phyloP scores from a whole-genome alignment of 768 basidiomycete genomes.

The Rubroboletus satanas region DNA sequence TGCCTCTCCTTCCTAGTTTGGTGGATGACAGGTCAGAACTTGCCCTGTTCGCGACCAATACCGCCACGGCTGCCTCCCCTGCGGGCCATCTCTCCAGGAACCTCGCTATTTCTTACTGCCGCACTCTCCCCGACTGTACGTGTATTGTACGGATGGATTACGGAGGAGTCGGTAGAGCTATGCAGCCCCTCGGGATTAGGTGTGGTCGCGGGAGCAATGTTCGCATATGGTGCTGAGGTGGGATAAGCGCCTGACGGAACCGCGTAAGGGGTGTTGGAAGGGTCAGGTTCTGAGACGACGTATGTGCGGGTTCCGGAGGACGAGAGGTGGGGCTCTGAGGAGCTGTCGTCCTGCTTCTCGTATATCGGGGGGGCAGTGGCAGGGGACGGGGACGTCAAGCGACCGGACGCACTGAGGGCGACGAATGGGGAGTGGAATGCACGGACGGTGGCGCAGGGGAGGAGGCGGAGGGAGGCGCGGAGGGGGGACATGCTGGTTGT shows the following conservation, averaged over 20 bases:
- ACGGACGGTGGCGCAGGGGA: slow-evolving; percentile 30
- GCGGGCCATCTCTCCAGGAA: slow-evolving; percentile 45
- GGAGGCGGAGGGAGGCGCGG: background rate
- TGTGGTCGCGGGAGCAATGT: slow-evolving; percentile 39
- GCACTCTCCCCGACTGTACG: slow-evolving; percentile 43
- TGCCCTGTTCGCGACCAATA: slow-evolving; percentile 32
- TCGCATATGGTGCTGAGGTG: slow-evolving; percentile 44
- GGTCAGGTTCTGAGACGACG: slow-evolving; percentile 72
- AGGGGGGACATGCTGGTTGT: slow-evolving; percentile 24
- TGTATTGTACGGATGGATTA: slow-evolving; percentile 38
- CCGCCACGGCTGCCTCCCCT: slow-evolving; percentile 39
- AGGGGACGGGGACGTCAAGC: slow-evolving; percentile 30
- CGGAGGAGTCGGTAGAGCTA: slow-evolving; percentile 45
- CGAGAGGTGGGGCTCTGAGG: slow-evolving; percentile 44
- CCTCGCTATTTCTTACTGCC: slow-evolving; percentile 39
- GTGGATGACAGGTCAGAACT: slow-evolving; percentile 44
- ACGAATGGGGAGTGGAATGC: slow-evolving; percentile 66
- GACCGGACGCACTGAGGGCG: slow-evolving; percentile 41
- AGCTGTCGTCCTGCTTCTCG: slow-evolving; percentile 58
- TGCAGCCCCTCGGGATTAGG: slow-evolving; percentile 36
- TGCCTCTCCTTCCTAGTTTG: slow-evolving; percentile 48
- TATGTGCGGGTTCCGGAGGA: slow-evolving; percentile 55
- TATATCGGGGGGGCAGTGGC: slow-evolving; percentile 39
- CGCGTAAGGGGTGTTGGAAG: slow-evolving; percentile 54
- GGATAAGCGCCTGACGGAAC: slow-evolving; percentile 73